Conservation (phyloP, 148 eudicot genomes). For the Heliosperma pusillum region DNA sequence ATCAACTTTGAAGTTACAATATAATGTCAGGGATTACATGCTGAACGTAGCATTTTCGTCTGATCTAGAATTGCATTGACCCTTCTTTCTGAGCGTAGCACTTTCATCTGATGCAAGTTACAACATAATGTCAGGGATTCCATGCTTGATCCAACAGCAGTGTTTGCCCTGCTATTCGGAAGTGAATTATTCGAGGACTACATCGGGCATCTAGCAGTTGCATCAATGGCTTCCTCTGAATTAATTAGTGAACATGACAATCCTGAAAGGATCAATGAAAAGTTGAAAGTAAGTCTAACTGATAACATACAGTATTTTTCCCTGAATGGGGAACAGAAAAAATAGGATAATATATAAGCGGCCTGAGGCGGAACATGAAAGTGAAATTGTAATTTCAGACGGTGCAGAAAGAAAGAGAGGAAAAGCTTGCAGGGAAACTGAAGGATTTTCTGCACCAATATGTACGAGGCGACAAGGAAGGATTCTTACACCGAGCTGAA, state of each 20-base stretch:
- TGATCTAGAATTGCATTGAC: too few species aligned
- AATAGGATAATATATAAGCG: not conserved
- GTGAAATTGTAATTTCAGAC: slow-evolving; percentile 38
- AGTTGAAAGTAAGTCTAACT: slow-evolving; percentile 67
- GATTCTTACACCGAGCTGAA: slow-evolving; percentile 62
- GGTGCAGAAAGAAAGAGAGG: slow-evolving; percentile 87
- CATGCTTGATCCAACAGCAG: slow-evolving; percentile 93
- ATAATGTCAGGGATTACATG: too few species aligned
- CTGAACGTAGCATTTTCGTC: too few species aligned
- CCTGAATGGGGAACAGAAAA: not conserved
- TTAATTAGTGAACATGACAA: slow-evolving; percentile 52
- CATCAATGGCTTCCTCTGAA: slow-evolving; percentile 92
- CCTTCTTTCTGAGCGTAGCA: too few species aligned
- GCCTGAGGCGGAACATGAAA: not conserved
- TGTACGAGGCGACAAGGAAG: slow-evolving; percentile 73
- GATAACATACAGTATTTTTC: not conserved
- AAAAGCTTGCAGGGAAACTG: slow-evolving; percentile 61
- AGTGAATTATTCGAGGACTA: slow-evolving; percentile 96
- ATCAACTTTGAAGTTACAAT: too few species aligned
- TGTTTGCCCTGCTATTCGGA: slow-evolving; percentile 84
- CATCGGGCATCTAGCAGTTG: slow-evolving; percentile 82
- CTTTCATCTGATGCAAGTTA: not conserved
- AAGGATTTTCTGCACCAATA: slow-evolving; percentile 61
- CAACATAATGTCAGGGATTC: slow-evolving; percentile 45
- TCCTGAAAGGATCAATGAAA: slow-evolving; percentile 68